phyloP scores from a whole-genome alignment of 495 filamentous ascomycete species.

The Acidomyces sp. region DNA sequence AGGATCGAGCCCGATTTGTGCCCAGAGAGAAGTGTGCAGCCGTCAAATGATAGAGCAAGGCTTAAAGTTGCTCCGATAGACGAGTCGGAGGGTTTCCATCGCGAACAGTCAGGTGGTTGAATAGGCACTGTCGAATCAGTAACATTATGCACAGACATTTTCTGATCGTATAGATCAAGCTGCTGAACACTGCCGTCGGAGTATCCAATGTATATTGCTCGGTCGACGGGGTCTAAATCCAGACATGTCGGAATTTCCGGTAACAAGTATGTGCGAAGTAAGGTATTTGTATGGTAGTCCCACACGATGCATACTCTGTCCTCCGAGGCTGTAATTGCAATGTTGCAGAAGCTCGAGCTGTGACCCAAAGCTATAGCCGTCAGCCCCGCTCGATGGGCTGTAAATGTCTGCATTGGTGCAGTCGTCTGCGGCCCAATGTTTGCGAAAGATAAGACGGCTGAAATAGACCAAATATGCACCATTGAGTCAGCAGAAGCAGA shows the following conservation, averaged over 20 bases:
- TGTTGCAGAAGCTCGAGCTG: constrained; percentile 52
- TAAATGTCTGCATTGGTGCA: constrained; percentile 50
- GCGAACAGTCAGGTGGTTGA: constrained; percentile 29
- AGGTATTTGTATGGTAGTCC: constrained; percentile 68
- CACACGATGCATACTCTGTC: constrained; percentile 77
- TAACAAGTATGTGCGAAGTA: constrained; percentile 68
- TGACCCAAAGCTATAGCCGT: constrained; percentile 55
- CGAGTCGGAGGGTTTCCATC: constrained; percentile 48
- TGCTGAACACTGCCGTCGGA: constrained; percentile 73
- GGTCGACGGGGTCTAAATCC: constrained; percentile 67
- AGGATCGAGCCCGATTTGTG: constrained; percentile 67
- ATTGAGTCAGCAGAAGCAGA: constrained; percentile 83
- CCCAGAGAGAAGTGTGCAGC: constrained; percentile 67
- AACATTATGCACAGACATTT: constrained; percentile 17
- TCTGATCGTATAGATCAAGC: constrained; percentile 54
- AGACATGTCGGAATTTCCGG: constrained; percentile 57
- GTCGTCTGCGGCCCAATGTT: constrained; percentile 25
- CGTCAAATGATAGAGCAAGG: constrained; percentile 62
- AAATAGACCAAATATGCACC: constrained; percentile 78
- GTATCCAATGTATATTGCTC: constrained; percentile 69
- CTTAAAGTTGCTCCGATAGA: constrained; percentile 50
- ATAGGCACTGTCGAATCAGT: constrained; percentile 17
- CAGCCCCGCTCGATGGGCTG: constrained; percentile 68
- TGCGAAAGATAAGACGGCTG: constrained; percentile 55
- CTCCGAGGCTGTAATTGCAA: constrained; percentile 63